Evolutionary conservation across 176 grass and related monocot species (phyloP).

Genomic region (Oryza glaberrima): DNA sequence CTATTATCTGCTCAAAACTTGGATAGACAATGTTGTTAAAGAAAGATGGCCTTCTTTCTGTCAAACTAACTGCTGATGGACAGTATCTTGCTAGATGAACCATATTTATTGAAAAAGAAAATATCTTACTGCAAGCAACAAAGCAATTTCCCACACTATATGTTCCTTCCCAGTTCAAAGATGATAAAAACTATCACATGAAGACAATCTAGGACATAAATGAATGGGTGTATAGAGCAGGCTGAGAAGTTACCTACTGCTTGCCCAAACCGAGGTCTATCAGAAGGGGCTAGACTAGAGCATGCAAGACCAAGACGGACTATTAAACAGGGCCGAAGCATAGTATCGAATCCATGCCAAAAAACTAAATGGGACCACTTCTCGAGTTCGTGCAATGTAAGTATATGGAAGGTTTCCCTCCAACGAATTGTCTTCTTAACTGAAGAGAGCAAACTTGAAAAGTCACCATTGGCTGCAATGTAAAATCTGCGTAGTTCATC

Average conservation of each 20-base stretch:
- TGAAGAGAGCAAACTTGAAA: constrained; percentile 73
- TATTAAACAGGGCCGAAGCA: constrained; percentile 86
- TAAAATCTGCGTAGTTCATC: constrained; percentile 88
- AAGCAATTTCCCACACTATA: constrained; percentile 28
- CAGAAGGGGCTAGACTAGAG: constrained; percentile 65
- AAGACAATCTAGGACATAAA: constrained; percentile 17
- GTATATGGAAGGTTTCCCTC: constrained; percentile 91
- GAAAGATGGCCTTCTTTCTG: not conserved
- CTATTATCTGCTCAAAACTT: constrained; percentile 20
- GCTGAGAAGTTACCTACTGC: constrained; percentile 78
- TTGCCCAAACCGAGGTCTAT: constrained; percentile 87
- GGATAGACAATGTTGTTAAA: constrained; percentile 2
- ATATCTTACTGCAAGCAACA: constrained; percentile 5
- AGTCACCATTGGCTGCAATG: constrained; percentile 72
- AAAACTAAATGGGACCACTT: constrained; percentile 95
- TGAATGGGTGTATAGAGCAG: constrained; percentile 23
- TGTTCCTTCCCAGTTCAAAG: constrained; percentile 8
- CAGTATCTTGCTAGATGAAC: constrained; percentile 21
- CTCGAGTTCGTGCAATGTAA: constrained; percentile 88
- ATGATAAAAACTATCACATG: constrained; percentile 21
- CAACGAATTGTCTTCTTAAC: constrained; percentile 92
- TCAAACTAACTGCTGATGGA: not conserved
- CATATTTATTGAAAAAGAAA: constrained; percentile 17
- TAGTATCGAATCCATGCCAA: constrained; percentile 95
- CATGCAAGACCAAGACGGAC: constrained; percentile 90